Evolutionary conservation across 208 protist species (phyloP).

Genomic region (Acanthamoeba rhysodes): DNA sequence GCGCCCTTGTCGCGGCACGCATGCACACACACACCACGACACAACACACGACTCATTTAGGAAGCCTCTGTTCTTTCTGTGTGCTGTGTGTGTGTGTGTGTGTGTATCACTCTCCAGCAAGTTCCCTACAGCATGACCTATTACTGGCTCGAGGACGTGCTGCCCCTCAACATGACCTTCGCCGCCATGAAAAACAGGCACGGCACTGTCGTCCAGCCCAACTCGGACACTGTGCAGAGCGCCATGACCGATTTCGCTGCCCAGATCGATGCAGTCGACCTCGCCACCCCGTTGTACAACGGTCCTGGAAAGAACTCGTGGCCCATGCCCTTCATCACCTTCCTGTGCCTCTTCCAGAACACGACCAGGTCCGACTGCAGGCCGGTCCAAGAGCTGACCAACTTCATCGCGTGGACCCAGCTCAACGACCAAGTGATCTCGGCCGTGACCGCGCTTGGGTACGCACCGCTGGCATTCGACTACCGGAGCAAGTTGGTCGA

Average conservation of each 20-base stretch:
- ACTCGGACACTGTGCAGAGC: background rate
- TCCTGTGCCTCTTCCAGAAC: slow-evolving; percentile 20
- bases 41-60: too few relatives aligned
- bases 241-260: slow-evolving; percentile 4
- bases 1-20: too few relatives aligned
- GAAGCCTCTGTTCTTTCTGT: too few relatives aligned
- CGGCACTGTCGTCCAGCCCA: background rate
- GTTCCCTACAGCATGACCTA: slow-evolving; percentile 7
- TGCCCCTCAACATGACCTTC: slow-evolving; percentile 4
- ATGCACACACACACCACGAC: too few relatives aligned
- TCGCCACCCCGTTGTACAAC: slow-evolving; percentile 17
- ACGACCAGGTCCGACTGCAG: background rate
- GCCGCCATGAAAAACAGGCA: background rate
- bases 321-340: slow-evolving; percentile 9
- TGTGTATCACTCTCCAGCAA: background rate
- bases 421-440: slow-evolving; percentile 30
- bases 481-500: slow-evolving; percentile 18
- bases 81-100: too few relatives aligned
- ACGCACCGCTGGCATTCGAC: background rate
- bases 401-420: slow-evolving; percentile 47
- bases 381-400: slow-evolving; percentile 20
- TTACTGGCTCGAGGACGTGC: slow-evolving; percentile 42
- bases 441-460: background rate
- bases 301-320: background rate
- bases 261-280: background rate